Conservation (phyloP, 176 grass and related monocot genomes). For the Rhynchospora breviuscula region DNA sequence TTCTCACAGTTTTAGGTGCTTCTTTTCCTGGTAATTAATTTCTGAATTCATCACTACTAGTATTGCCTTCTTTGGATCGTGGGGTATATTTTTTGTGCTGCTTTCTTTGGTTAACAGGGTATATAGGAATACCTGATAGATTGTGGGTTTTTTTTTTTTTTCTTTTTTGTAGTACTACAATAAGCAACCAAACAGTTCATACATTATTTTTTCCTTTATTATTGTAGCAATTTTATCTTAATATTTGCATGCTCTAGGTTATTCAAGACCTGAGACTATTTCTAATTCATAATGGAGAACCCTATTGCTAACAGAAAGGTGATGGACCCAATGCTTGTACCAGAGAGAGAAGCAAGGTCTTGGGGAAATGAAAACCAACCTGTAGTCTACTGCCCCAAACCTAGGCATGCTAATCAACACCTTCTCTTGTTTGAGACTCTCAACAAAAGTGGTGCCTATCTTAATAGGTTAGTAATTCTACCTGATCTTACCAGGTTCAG, state of each 20-base stretch:
- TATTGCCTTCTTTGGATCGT: background rate
- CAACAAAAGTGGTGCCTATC: conserved; percentile 26
- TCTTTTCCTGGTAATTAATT: background rate
- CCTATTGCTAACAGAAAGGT: background rate
- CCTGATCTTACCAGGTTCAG: background rate
- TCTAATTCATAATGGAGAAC: background rate
- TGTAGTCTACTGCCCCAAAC: conserved; percentile 56
- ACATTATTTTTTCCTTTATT: no score
- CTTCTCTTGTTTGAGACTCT: conserved; percentile 24
- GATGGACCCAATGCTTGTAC: background rate
- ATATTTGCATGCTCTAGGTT: background rate
- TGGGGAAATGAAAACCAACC: conserved; percentile 41
- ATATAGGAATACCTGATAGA: no score
- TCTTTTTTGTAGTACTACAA: background rate
- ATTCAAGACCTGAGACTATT: background rate
- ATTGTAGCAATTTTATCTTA: no score
- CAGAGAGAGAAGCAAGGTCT: conserved; percentile 60
- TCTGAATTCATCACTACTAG: background rate
- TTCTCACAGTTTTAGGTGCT: background rate
- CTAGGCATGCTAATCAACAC: conserved; percentile 23
- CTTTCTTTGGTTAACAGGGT: background rate
- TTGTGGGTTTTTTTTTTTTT: no score
- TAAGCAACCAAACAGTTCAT: background rate
- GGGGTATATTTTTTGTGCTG: background rate
- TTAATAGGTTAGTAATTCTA: conserved; percentile 31